Evolutionary conservation across 495 filamentous ascomycete species (phyloP).

Genomic region (Daldinia caldariorum): DNA sequence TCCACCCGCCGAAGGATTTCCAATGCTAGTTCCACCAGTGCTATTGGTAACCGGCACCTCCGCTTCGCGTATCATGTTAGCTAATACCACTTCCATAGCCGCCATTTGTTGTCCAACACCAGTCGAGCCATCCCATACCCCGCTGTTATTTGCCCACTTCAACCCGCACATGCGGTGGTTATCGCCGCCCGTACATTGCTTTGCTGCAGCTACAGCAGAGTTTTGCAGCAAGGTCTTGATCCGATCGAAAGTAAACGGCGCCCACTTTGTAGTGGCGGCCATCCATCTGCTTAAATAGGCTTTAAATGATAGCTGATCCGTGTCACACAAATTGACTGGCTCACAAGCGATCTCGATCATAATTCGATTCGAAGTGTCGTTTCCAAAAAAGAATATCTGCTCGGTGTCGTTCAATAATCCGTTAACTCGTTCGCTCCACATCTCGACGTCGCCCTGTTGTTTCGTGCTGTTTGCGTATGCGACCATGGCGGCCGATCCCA

Average conservation of each 20-base stretch:
- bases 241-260: slow-evolving; percentile 66
- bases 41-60: slow-evolving; percentile 67
- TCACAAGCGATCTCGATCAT: slow-evolving; percentile 82
- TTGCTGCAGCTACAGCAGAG: slow-evolving; percentile 72
- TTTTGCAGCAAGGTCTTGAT: slow-evolving; percentile 71
- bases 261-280: slow-evolving; percentile 74
- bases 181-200: slow-evolving; percentile 67
- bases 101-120: slow-evolving; percentile 79
- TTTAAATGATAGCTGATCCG: slow-evolving; percentile 78
- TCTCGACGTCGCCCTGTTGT: slow-evolving; percentile 58
- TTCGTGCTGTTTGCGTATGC: slow-evolving; percentile 41
- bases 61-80: slow-evolving; percentile 61
- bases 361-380: slow-evolving; percentile 52
- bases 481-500: slow-evolving; percentile 72
- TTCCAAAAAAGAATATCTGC: slow-evolving; percentile 64
- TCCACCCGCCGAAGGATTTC: slow-evolving; percentile 73
- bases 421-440: slow-evolving; percentile 63
- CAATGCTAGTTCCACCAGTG: slow-evolving; percentile 79
- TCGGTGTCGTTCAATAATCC: slow-evolving; percentile 64
- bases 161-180: slow-evolving; percentile 75
- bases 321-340: slow-evolving; percentile 65
- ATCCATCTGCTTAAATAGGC: slow-evolving; percentile 80
- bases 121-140: slow-evolving; percentile 62
- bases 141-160: slow-evolving; percentile 67
- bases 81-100: slow-evolving; percentile 72